Percentiles rank a stretch among this genome's conserved stretches.
Conservation (phyloP, 495 filamentous ascomycete species). For the Chaetomium cochliodes region DNA sequence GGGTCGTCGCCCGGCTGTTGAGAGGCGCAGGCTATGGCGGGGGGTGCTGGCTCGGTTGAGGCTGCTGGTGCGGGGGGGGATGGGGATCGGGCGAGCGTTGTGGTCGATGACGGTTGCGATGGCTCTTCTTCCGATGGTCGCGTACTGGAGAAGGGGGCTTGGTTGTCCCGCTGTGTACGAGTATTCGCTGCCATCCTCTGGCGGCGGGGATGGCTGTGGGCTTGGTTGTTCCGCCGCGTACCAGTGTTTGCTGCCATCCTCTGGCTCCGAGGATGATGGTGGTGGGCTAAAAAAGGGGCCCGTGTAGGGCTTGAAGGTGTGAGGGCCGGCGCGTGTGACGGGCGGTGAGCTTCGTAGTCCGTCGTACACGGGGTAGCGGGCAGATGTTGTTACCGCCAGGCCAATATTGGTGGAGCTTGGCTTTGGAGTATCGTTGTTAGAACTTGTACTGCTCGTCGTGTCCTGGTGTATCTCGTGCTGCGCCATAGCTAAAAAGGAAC, state of each 20-base stretch:
- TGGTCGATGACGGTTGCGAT: background rate
- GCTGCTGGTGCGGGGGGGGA: background rate
- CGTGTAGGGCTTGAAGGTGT: background rate
- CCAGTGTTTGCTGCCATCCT: background rate
- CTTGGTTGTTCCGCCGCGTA: background rate
- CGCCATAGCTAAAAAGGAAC: background rate
- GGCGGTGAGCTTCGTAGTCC: conserved; percentile 12
- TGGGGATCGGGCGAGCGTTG: background rate
- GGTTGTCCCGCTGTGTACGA: background rate
- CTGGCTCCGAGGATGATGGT: background rate
- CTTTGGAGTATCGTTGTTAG: background rate
- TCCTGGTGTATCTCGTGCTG: background rate
- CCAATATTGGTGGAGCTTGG: background rate
- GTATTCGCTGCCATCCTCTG: background rate
- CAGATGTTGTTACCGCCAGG: background rate
- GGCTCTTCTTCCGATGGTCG: background rate
- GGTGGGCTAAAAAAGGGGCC: background rate
- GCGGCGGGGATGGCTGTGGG: background rate
- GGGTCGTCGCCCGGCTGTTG: background rate
- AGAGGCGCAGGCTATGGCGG: background rate
- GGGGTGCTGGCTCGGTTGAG: background rate
- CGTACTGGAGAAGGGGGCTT: background rate
- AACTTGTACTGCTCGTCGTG: background rate
- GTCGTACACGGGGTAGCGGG: background rate
- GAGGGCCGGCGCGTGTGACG: background rate